A percentile compares a stretch with the other conserved stretches of the same genome.
Conservation (phyloP, 768 basidiomycete species). For the Cubamyces sp. region DNA sequence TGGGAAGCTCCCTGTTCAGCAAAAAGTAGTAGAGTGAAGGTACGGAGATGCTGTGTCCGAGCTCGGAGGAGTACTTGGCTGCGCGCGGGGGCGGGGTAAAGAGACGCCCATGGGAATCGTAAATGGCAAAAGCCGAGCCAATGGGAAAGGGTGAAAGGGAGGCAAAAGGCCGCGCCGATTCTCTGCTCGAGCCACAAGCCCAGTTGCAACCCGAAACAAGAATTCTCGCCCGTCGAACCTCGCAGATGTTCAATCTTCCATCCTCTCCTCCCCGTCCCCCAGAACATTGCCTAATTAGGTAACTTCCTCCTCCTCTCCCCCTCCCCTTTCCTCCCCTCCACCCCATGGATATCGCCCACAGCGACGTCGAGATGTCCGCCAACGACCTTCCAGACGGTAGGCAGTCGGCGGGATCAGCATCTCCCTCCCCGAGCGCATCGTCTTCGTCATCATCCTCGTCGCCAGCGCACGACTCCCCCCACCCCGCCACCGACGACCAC, state of each 20-base stretch:
- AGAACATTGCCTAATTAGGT: slow-evolving; percentile 36
- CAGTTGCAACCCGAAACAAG: slow-evolving; percentile 29
- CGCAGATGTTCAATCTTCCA: slow-evolving; percentile 26
- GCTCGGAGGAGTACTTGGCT: too few relatives aligned
- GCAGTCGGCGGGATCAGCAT: slow-evolving; percentile 3
- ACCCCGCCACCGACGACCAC: slow-evolving; percentile 25
- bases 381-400: slow-evolving; percentile 8
- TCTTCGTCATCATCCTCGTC: slow-evolving; percentile 19
- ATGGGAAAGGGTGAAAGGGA: slow-evolving; percentile 27
- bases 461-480: slow-evolving; percentile 30
- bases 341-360: slow-evolving; percentile 19
- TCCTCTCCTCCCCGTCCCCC: slow-evolving; percentile 32
- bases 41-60: background rate
- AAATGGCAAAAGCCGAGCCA: slow-evolving; percentile 39
- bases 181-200: slow-evolving; percentile 29
- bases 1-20: too few relatives aligned
- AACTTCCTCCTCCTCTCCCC: slow-evolving; percentile 30
- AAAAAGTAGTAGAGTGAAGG: too few relatives aligned
- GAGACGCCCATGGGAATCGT: slow-evolving; percentile 29
- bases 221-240: slow-evolving; percentile 19
- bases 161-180: slow-evolving; percentile 27
- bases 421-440: slow-evolving; percentile 17
- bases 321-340: slow-evolving; percentile 12
- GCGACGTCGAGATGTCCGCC: slow-evolving; percentile 16
- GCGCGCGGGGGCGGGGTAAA: background rate